Evolutionary conservation across 225 moss, liverwort and hornwort genomes (phyloP), one percentile per base, ranked within the genome.

Genomic region (Polytrichum formosum): DNA sequence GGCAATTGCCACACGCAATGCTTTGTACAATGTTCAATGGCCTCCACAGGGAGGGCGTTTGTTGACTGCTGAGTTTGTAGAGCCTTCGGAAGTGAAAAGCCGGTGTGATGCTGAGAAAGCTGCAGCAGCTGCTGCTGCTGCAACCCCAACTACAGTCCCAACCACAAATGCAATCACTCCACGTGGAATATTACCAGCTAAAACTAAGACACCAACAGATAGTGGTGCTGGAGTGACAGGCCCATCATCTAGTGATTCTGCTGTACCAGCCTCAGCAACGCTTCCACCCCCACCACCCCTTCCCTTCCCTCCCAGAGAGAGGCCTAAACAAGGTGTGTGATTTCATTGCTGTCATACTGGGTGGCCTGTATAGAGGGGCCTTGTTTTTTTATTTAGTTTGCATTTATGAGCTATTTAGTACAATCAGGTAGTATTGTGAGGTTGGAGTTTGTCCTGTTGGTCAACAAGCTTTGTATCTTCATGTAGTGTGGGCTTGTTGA

Each of bases 11-110:
- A 98, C 98, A 25, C 90, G 98, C 67, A 88, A 91, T 80, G 94
- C 94, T 17, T 72, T 98, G 0, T 98, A 84, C 84, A 85, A 94
- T 75, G 83, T 98, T 64, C 98, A 94, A 81, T 98, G 98, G 98
- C 98, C 98, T 26, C 85, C 90, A 18, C 91, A 91, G 54, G 98
- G 94, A 67, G 98, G 98, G 16, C 91, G 91, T 66, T 65, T 92
- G 64, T 80, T 98, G 71, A 86, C 87, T 67, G 94, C 91, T 18
- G 98, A 98, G 74, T 98, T 92, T 75, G 98, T 91, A 65, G 98
- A 98, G 75, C 83, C 93, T 35, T 84, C 88, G 54, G 98, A 98
- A 72, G 98, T 98, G 65, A 92, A 87, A 77, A 54, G 80, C 26
- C 86, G 94, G 25, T 85, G 89, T 58, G 92, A 94, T 66, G 90